Evolutionary conservation across 2,329 filamentous ascomycete species (phyloP).

Genomic region (Fonsecaea erecta): DNA sequence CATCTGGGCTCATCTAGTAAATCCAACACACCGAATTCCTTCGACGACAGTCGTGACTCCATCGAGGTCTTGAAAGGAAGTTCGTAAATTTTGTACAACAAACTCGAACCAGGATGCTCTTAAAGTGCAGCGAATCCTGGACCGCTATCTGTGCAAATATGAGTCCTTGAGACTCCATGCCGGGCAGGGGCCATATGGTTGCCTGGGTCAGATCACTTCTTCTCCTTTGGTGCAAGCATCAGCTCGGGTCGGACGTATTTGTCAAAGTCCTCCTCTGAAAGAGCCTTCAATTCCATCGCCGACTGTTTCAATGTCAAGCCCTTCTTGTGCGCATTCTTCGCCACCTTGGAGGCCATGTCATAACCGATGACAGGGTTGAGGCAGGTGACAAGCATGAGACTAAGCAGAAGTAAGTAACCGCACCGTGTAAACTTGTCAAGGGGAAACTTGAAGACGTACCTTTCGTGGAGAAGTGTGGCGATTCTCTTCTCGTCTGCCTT

Average conservation of each 20-base stretch:
- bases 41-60: neutral
- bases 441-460: constrained; percentile 60
- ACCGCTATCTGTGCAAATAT: constrained; percentile 8
- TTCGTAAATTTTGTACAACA: constrained; percentile 10
- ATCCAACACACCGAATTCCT: neutral
- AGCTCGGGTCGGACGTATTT: constrained; percentile 87
- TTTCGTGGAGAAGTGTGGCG: constrained; percentile 86
- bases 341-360: constrained; percentile 95
- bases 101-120: neutral
- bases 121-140: neutral
- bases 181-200: too few relatives aligned
- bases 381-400: constrained; percentile 97
- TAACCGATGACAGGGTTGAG: constrained; percentile 97
- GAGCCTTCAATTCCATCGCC: constrained; percentile 87
- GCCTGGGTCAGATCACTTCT: constrained; percentile 54
- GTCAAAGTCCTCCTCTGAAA: constrained; percentile 90
- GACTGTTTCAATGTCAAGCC: constrained; percentile 90
- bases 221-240: constrained; percentile 84
- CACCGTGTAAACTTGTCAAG: neutral
- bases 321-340: constrained; percentile 99
- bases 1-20: neutral
- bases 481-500: constrained; percentile 95
- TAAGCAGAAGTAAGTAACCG: constrained; percentile 46
- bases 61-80: neutral
- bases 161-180: neutral